phyloP scores from a whole-genome alignment of 169 alveolate genomes.

The Cystoisospora suis region DNA sequence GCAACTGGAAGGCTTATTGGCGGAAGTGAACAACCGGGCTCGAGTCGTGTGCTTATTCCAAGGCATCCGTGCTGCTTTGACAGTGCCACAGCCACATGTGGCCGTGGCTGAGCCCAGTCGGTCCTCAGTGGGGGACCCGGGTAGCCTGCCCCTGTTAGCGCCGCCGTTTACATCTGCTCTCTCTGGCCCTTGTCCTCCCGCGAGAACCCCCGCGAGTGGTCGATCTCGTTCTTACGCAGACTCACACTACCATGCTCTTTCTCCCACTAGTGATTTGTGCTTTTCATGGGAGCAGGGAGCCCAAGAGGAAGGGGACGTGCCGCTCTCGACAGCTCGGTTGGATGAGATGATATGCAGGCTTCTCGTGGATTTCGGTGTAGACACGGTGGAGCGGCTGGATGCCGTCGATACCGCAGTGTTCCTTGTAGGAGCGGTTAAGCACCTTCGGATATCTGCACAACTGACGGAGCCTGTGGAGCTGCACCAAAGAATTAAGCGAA shows the following conservation, averaged over 20 bases:
- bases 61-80: conserved; percentile 13
- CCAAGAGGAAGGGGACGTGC: background rate
- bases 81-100: conserved; percentile 19
- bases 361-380: background rate
- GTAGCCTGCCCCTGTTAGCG: background rate
- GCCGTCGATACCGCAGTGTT: background rate
- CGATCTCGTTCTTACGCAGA: too few relatives aligned
- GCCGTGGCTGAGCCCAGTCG: background rate
- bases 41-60: background rate
- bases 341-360: conserved; percentile 14
- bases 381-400: conserved; percentile 6
- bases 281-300: background rate
- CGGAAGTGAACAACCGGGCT: background rate
- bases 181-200: background rate
- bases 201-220: background rate
- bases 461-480: background rate
- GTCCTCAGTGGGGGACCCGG: background rate
- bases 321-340: background rate
- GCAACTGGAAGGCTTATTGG: background rate
- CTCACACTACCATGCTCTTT: too few relatives aligned
- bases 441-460: background rate
- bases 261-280: too few relatives aligned
- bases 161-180: background rate
- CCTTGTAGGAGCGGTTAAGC: background rate
- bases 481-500: background rate